phyloP scores from a whole-genome alignment of 495 filamentous ascomycete genomes.

The Letharia lupina region DNA sequence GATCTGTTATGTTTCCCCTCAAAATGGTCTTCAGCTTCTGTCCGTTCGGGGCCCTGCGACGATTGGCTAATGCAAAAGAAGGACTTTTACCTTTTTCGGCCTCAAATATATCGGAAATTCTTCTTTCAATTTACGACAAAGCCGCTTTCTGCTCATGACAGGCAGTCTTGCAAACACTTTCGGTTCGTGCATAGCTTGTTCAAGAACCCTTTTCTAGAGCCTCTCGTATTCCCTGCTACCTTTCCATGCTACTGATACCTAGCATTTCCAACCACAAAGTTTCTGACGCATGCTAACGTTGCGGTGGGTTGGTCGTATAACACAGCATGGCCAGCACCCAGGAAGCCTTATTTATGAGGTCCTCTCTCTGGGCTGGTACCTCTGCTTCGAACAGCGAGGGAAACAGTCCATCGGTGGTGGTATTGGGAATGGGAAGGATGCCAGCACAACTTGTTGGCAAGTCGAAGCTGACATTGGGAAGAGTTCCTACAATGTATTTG shows the following conservation, averaged over 20 bases:
- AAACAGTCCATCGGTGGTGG: background rate
- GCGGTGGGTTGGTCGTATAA: constrained; percentile 17
- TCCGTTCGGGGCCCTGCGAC: background rate
- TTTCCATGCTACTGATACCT: constrained; percentile 12
- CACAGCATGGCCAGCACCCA: constrained; percentile 17
- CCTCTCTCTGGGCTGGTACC: background rate
- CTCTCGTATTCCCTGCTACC: background rate
- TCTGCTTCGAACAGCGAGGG: background rate
- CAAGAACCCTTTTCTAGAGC: background rate
- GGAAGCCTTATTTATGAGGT: background rate
- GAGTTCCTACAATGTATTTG: no score
- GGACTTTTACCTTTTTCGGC: background rate
- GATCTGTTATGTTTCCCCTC: background rate
- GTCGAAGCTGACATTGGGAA: no score
- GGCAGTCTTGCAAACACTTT: background rate
- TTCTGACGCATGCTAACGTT: constrained; percentile 18
- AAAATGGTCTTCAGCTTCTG: background rate
- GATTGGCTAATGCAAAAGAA: background rate
- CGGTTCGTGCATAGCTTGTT: background rate
- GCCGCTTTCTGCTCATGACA: background rate
- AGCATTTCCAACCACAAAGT: constrained; percentile 18
- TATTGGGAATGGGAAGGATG: no score
- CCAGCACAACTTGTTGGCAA: no score
- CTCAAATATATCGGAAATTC: background rate
- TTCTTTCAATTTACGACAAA: background rate